Base-by-base conservation (phyloP, 2,329 filamentous ascomycete species). In the Laburnicola sp. region DNA sequence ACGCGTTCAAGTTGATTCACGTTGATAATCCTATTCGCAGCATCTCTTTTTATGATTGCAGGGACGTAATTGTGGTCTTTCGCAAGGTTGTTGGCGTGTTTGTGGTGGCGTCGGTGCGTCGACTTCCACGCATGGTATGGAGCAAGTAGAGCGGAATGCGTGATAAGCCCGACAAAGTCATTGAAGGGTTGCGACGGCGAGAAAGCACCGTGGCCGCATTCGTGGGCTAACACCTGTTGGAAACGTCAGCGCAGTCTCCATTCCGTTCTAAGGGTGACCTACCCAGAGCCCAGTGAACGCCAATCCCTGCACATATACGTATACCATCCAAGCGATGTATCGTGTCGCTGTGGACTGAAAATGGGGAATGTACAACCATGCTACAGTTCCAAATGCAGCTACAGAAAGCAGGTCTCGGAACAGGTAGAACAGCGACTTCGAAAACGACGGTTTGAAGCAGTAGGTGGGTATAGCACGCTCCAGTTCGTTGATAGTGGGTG, bases 101-200 rank as follows among this genome's bases (percentile, higher is more conserved):
- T 82, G 74, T 90, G 87, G 72, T 89, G 87, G 44, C 86, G 81
- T 52, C 81, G 80, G 71, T 90, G 87, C 28, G 82, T 85, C 68
- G 84, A 84, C 74, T 87, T 85, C 86, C 86, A 89, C 42, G 82
- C 84, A 75, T 88, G 88, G 75, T 86, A 90, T 3, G 87, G 87
- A 2, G 87, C 85, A 55, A 86, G 70, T 34, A 89, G 77, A 52
- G 80, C 76, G 5, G 83, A 86, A 77, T 89, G 86, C n/a, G 84
- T 72, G 42, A 80, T 67, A 76, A 85, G 86, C 53, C 86, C 86
- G 49, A 85, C 75, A 11, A 78, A 68, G 63, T 86, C 80, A 69
- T 88, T 88, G 57, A 87, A 65, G 28, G 60, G 66, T 41, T 74
- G 74, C 69, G 81, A 77, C 22, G 74, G 69, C n/a, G 83, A 86